phyloP scores from a whole-genome alignment of 1,139 yeast species.

The Entelexis sorbosivorans region DNA sequence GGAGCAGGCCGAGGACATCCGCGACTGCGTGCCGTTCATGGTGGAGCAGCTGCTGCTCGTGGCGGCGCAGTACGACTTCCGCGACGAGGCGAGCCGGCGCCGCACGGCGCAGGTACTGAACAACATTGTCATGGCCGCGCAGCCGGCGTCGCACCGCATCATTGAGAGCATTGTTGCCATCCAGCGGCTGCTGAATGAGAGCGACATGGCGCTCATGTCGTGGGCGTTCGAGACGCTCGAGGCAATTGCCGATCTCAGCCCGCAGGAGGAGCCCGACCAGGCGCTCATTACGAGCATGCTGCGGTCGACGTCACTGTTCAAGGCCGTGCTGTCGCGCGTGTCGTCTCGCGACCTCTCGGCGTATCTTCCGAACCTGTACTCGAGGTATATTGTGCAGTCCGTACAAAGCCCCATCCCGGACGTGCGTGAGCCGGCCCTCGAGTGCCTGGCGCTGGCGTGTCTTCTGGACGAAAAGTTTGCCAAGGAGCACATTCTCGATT shows the following conservation, averaged over 20 bases:
- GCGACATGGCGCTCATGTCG: slow-evolving; percentile 19
- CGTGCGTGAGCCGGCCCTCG: slow-evolving; percentile 57
- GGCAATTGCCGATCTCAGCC: slow-evolving; percentile 44
- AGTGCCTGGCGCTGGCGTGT: slow-evolving; percentile 71
- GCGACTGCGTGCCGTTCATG: slow-evolving; percentile 45
- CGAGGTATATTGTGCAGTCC: slow-evolving; percentile 75
- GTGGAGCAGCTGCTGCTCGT: slow-evolving; percentile 61
- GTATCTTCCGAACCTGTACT: slow-evolving; percentile 60
- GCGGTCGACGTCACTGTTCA: slow-evolving; percentile 60
- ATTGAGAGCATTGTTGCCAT: slow-evolving; percentile 17
- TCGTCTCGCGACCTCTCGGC: slow-evolving; percentile 38
- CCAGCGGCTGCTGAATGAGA: slow-evolving; percentile 16
- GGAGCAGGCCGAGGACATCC: slow-evolving; percentile 31
- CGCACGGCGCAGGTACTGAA: slow-evolving; percentile 28
- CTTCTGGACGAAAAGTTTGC: slow-evolving; percentile 53
- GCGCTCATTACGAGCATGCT: slow-evolving; percentile 39
- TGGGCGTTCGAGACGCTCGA: slow-evolving; percentile 50
- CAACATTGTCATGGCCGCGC: slow-evolving; percentile 7
- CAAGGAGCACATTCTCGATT: slow-evolving; percentile 36
- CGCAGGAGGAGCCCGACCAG: slow-evolving; percentile 39
- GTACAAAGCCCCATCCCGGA: slow-evolving; percentile 50
- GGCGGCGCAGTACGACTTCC: slow-evolving; percentile 65
- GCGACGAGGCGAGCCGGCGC: slow-evolving; percentile 87
- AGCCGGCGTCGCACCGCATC: slow-evolving; percentile 9
- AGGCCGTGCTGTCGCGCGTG: slow-evolving; percentile 49